Evolutionary conservation across 371 early-diverging fungal genomes (phyloP).

Genomic region (Mortierella sp.): DNA sequence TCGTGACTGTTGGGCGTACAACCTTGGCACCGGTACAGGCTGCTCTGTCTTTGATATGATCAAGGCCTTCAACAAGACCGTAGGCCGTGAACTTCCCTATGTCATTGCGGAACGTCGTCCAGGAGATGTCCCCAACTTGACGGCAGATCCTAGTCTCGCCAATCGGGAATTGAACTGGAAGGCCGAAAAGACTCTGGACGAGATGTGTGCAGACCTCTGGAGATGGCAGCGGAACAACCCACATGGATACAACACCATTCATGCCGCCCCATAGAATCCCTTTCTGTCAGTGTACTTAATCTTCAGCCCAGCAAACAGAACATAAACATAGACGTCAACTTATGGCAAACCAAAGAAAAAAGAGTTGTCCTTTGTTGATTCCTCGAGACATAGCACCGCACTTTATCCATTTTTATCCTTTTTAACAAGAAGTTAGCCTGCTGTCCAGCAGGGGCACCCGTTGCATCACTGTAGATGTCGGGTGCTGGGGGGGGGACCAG

Average conservation of each 20-base stretch:
- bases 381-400: too few relatives aligned
- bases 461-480: too few relatives aligned
- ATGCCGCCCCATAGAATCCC: not conserved
- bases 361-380: too few relatives aligned
- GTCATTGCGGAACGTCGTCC: slow-evolving; percentile 74
- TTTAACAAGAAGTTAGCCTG: too few relatives aligned
- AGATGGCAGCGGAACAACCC: slow-evolving; percentile 84
- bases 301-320: too few relatives aligned
- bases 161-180: slow-evolving; percentile 79
- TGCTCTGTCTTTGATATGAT: slow-evolving; percentile 89
- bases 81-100: slow-evolving; percentile 71
- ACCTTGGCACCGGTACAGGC: slow-evolving; percentile 89
- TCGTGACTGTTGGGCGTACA: slow-evolving; percentile 77
- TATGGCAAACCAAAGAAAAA: too few relatives aligned
- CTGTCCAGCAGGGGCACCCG: too few relatives aligned
- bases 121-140: slow-evolving; percentile 88
- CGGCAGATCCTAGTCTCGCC: slow-evolving; percentile 81
- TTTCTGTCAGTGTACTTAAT: too few relatives aligned
- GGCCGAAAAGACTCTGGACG: slow-evolving; percentile 70
- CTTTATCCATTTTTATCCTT: too few relatives aligned
- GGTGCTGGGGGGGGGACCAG: too few relatives aligned
- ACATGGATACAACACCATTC: slow-evolving; percentile 57
- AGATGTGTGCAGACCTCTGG: slow-evolving; percentile 88
- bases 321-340: too few relatives aligned
- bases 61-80: slow-evolving; percentile 77